Base-by-base conservation (phyloP, 2,329 filamentous ascomycete genomes). In the Claviceps sp. region DNA sequence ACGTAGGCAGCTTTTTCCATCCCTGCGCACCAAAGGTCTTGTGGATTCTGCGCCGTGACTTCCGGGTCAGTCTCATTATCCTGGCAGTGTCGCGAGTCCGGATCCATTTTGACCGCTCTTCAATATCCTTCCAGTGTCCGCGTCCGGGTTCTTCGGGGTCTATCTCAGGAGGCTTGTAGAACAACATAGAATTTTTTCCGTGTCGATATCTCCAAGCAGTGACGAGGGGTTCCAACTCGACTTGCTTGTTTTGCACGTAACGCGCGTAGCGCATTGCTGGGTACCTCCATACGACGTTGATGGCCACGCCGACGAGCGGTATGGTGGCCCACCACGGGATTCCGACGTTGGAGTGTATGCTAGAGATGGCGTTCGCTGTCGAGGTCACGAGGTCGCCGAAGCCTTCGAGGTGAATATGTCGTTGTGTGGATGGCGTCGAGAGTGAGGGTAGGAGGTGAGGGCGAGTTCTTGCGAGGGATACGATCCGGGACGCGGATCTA, bases 281-380 rank as follows among this genome's bases (percentile, higher is more conserved):
- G 4, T 78, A 61, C 14, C 77, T 69, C 54, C 74, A 59, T 47
- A 69, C 52, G 41, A 71, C 58, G 61, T 69, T 74, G 59, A 78
- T 63, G 46, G 65, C 61, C 2, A 78, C 55, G 6, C 75, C 74
- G 14, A 76, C 64, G n/a, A 76, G 65, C 4, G 78, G 76, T 47
- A 81, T 76, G 30, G 71, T 68, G 37, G 78, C 56, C 57, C 68
- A 78, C 78, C 78, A 81, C 1, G 77, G 76, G 1, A 74, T 60
- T 40, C 71, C 69, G 24, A 67, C 66, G 47, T 59, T 52, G 30
- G 9, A 34, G 59, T 81, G 77, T 9, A 74, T 50, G 46, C 63
- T 64, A 38, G 69, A 60, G 48, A 81, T 68, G 54, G 68, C 59
- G 50, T 71, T 62, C 37, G 75, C 70, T 3, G 73, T 66, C 48